Evolutionary conservation across 2,329 filamentous ascomycete species (phyloP).

Genomic region (Claviceps sp.): DNA sequence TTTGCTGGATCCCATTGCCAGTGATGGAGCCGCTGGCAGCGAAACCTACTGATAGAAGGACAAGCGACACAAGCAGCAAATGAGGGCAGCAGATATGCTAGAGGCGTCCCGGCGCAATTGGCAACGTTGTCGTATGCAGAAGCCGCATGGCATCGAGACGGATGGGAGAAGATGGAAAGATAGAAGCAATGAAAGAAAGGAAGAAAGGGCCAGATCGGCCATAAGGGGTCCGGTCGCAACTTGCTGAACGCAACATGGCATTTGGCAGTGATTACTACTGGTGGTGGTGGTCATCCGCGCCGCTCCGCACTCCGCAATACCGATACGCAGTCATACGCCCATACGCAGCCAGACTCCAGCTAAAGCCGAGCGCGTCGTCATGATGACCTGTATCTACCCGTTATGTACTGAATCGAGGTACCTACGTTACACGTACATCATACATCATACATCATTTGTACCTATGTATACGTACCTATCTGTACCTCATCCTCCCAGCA

Average conservation of each 20-base stretch:
- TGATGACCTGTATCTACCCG: too few species aligned
- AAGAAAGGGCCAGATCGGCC: background rate
- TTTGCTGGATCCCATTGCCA: constrained; percentile 6
- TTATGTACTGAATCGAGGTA: too few species aligned
- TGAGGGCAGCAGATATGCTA: background rate
- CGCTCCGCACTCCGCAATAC: too few species aligned
- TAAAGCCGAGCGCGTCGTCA: too few species aligned
- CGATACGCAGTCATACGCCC: too few species aligned
- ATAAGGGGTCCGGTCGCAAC: background rate
- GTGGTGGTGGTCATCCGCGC: background rate
- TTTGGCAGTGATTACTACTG: background rate
- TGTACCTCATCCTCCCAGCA: too few species aligned
- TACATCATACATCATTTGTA: too few species aligned
- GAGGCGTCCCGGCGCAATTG: background rate
- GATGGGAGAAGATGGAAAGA: background rate
- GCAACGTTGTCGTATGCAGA: background rate
- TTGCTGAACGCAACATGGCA: background rate
- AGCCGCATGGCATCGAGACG: constrained; percentile 1
- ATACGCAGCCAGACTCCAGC: too few species aligned
- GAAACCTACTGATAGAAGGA: background rate
- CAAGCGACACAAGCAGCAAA: background rate
- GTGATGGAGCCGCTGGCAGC: background rate
- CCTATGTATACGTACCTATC: too few species aligned
- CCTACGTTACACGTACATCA: too few species aligned
- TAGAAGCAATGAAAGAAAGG: too few species aligned